Conservation (phyloP, 306 rosid genomes). For the Inga leiocalycina region DNA sequence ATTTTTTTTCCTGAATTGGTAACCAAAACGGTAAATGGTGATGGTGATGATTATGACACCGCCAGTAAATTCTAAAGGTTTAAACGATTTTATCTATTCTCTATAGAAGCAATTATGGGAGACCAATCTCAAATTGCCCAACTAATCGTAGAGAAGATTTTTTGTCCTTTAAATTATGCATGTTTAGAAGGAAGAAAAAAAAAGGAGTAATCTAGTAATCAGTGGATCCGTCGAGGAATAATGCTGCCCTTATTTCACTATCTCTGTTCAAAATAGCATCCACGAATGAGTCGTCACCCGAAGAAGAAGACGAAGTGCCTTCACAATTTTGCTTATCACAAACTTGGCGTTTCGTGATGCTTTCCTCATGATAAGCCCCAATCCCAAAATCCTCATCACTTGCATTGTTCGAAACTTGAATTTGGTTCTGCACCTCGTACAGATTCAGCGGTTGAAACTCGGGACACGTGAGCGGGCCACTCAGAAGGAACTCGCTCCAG, state of each 20-base stretch:
- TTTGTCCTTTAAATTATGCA: neutral
- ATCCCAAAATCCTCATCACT: slow-evolving; percentile 7
- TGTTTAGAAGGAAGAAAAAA: neutral
- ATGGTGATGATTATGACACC: neutral
- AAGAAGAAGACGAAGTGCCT: slow-evolving; percentile 41
- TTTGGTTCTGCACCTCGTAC: slow-evolving; percentile 37
- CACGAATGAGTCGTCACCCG: slow-evolving; percentile 58
- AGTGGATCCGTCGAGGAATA: slow-evolving; percentile 67
- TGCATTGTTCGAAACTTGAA: slow-evolving; percentile 9
- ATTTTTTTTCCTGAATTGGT: neutral
- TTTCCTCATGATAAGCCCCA: slow-evolving; percentile 35
- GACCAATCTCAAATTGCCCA: neutral
- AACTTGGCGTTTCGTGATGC: slow-evolving; percentile 33
- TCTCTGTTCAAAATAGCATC: slow-evolving; percentile 76
- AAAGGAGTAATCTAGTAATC: slow-evolving; percentile 38
- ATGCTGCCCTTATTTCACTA: slow-evolving; percentile 65
- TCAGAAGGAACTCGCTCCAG: slow-evolving; percentile 64
- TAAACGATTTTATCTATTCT: neutral
- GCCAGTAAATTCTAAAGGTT: neutral
- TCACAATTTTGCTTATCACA: slow-evolving; percentile 34
- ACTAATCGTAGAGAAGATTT: neutral
- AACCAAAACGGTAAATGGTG: neutral
- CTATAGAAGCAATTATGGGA: neutral
- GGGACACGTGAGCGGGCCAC: slow-evolving; percentile 46
- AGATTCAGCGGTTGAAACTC: slow-evolving; percentile 47